Base-by-base conservation (phyloP, 192 early-diverging fungal genomes). In the Geranomyces michiganensis region DNA sequence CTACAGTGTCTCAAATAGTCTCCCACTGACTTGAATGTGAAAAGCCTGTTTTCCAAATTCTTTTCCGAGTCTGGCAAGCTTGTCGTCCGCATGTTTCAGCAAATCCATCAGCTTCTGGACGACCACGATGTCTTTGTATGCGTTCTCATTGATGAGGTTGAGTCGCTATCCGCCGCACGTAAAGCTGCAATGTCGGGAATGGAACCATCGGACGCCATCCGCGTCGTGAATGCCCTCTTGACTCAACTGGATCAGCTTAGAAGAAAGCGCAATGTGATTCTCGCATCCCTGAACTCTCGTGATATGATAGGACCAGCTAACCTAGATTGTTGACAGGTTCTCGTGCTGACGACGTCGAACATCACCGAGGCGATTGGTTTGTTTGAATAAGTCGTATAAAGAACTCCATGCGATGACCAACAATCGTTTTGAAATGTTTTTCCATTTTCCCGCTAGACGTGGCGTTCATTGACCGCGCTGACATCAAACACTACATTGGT, bases 121-220 rank as follows among this genome's bases (percentile, higher is more conserved):
- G 82, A 85, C 63, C 79, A 81, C 0, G 80, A 85, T 51, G 68
- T 74, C 0, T 89, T 91, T 74, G 84, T 92, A 12, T 82, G 79
- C 60, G 80, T 92, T 1, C 77, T 92, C 15, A 90, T 91, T 31
- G 91, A 92, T 72, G 91, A 92, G 43, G 88, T 92, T n/a, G 91
- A 92, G 67, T 86, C 84, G 48, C 72, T 92, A 60, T 83, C 88
- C 17, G 82, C 89, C 1, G 85, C 91, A 13, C 78, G 90, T 19
- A 77, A 85, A 66, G 83, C 88, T 6, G 85, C 90, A 0, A 46
- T 89, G 21, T 75, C 74, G 26, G 89, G 89, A n/a, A 76, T 76
- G 45, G 90, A 92, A 70, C 90, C 90, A 0, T 85, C 84, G 0
- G 90, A 92, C 48, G 84, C 89, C 1, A 82, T 92, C 44, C 81